These are phyloP conservation scores for Angomonas deanei DNA, from an alignment of 208 protist species.

Conservation along the genomic window DNA sequence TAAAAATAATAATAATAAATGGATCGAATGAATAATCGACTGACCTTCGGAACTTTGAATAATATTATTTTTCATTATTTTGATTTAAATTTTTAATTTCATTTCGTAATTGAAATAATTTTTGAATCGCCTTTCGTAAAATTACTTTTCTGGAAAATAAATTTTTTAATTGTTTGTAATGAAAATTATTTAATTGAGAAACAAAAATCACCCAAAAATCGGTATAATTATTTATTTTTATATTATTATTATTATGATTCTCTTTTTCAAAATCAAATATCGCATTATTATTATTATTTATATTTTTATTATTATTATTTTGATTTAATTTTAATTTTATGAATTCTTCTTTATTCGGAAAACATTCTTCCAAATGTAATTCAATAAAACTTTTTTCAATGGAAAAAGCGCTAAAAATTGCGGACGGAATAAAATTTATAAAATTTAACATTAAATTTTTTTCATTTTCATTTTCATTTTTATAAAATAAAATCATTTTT, in stretches of 20 bases:
- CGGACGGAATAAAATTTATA: background rate
- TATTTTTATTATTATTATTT: slow-evolving; percentile 1
- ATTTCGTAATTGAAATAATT: background rate
- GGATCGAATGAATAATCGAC: background rate
- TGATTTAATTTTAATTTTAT: too few species aligned
- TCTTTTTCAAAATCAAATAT: slow-evolving; percentile 1
- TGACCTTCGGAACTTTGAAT: background rate
- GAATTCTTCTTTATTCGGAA: too few species aligned
- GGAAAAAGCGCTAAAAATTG: too few species aligned
- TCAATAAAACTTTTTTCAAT: too few species aligned
- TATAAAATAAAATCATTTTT: background rate
- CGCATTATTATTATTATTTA: background rate
- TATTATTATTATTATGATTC: background rate
- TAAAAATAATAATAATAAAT: background rate
- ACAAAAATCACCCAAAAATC: background rate
- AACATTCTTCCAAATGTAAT: too few species aligned
- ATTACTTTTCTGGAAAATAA: background rate
- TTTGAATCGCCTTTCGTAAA: background rate
- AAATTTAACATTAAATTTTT: too few species aligned
- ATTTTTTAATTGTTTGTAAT: background rate
- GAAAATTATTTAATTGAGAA: background rate
- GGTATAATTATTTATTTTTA: background rate
- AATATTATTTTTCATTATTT: background rate
- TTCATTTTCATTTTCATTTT: background rate
- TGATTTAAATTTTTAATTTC: background rate